Percentiles rank a stretch among this genome's conserved stretches.
These are phyloP conservation scores for Emergomyces orientalis DNA, from an alignment of 2,329 filamentous ascomycete species.

Conservation along the genomic window DNA sequence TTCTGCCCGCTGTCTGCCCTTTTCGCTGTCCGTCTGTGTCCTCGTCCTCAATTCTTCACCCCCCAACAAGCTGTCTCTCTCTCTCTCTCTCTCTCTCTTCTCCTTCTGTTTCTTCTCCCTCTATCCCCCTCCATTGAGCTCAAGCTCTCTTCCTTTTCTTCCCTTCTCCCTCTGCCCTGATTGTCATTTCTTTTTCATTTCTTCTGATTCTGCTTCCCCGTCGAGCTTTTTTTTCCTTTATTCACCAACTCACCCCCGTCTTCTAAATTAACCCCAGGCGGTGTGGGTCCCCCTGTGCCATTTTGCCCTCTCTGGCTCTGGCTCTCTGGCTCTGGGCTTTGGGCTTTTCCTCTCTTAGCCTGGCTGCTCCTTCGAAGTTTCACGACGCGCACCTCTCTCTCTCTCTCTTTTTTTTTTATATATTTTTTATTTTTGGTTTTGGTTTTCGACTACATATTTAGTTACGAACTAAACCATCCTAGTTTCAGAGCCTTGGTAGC, in stretches of 20 bases:
- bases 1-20: too few relatives aligned
- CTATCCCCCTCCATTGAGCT: slow-evolving; percentile 6
- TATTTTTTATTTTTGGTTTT: too few relatives aligned
- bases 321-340: slow-evolving; percentile 21
- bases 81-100: neutral
- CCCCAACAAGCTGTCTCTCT: slow-evolving; percentile 1
- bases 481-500: neutral
- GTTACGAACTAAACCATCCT: neutral
- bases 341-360: neutral
- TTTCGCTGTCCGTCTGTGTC: too few relatives aligned
- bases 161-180: slow-evolving; percentile 1
- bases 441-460: too few relatives aligned
- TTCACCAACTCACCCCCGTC: slow-evolving; percentile 14
- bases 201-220: slow-evolving; percentile 1
- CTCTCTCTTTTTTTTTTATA: neutral
- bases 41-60: slow-evolving; percentile 8
- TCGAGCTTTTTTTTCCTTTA: slow-evolving; percentile 11
- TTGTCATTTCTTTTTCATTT: neutral
- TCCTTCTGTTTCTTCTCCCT: slow-evolving; percentile 9
- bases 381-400: neutral
- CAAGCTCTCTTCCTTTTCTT: slow-evolving; percentile 13
- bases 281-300: slow-evolving; percentile 25
- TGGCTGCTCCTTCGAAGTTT: slow-evolving; percentile 2
- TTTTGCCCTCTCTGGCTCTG: slow-evolving; percentile 20
- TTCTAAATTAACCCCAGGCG: slow-evolving; percentile 23